Base-by-base conservation (phyloP, 345 rosid species). In the Eucalyptus erythrocorys region DNA sequence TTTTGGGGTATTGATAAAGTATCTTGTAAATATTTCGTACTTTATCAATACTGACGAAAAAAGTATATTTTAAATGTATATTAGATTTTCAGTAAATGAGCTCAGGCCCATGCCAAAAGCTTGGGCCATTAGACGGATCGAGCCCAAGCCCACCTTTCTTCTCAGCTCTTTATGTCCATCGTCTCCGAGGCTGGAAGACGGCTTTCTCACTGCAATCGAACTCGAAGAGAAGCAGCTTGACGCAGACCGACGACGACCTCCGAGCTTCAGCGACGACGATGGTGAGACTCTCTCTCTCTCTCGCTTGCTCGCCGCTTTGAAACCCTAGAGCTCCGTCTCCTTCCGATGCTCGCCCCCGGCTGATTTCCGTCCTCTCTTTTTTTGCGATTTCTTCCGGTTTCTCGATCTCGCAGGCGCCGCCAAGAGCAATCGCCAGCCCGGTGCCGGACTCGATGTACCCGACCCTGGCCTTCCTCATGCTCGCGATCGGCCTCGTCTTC, bases 381-480 rank as follows among this genome's bases (percentile, higher is more conserved):
- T 13, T 32, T 50, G 87, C 87, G 11, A 17, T 42, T 49, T 4
- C 42, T 40, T 4, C 1, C 76, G 87, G 87, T 8, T 80, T 51
- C 87, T 5, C 32, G 14, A 8, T 79, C 91, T 89, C 87, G 87
- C 71, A 94, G 98, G 94, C 96, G 88, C 91, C 96, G 88, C 91
- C 97, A 87, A 94, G 91, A 91, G 92, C 97, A 86, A 95, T 96
- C 88, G 85, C 94, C 87, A 95, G 98, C 91, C 98, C 99, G 37
- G 95, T 97, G 76, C 96, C 98, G 37, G 96, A 86, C 68, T 90
- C 93, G 84, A 88, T 93, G 96, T 96, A 97, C 86, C 97, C 98
- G 85, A 88, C 94, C 59, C 91, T 96, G 24, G 92, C 99, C 11
- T 89, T 95, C 85, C 80, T 92, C 87, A 94, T 94, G 93, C 93